Base-by-base conservation (phyloP, 106 monocot species). In the Dendrobium catenatum region DNA sequence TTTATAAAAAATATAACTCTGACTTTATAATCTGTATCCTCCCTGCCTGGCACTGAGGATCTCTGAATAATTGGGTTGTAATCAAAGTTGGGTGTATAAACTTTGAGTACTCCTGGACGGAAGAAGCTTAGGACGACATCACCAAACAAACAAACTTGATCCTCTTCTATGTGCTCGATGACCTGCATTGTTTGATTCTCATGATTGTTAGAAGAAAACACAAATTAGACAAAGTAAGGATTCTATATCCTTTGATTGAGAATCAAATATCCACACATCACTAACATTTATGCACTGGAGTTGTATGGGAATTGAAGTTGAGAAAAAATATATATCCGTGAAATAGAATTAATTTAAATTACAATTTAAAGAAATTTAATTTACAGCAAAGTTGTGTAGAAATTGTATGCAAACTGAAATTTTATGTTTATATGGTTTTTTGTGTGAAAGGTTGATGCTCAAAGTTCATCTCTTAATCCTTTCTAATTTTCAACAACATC, bases 81-180 rank as follows among this genome's bases (percentile, higher is more conserved):
- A 55, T 99, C 98, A 46, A 93, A 99, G 83, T 99, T 99, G 6
- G 98, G 98, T 20, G 98, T 99, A 0, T 95, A 99, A 68, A 99
- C 88, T 2, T 95, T 86, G 27, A 99, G 91, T 20, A 91, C 51
- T 20, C 29, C 73, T 16, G 98, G 98, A 76, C 87, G 78, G 83
- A 99, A 99, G 43, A 51, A 81, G 80, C 91, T 87, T 72, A 99
- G 85, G 1, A 80, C 95, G 27, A 90, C 78, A 15, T 95, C 87
- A 20, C 98, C 98, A 70, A 93, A 95, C 61, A 89, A 81, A 9
- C 68, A 76, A 72, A 93, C 98, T 79, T 99, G 88, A 73, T 93
- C 89, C 84, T 93, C 93, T 84, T 99, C 93, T 91, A 99, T 88
- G 83, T 99, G 98, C 66, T 99, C 98, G 82, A 99, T 93, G 55